Conservation (phyloP, 306 rosid genomes). For the Dicorynia guianensis region DNA sequence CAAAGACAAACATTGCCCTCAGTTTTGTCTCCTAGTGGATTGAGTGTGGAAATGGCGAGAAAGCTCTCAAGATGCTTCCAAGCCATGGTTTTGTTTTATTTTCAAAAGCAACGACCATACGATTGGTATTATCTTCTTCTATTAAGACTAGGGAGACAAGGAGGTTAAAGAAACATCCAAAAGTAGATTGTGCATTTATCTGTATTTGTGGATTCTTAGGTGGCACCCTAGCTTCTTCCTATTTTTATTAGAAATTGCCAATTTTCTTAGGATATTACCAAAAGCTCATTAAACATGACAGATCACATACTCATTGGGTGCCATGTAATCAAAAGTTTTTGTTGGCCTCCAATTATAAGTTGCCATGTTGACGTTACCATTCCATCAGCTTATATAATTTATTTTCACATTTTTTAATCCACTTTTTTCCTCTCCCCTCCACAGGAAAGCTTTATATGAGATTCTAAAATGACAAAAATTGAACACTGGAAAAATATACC, state of each 20-base stretch:
- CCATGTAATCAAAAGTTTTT: background rate
- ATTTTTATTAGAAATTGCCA: constrained; percentile 34
- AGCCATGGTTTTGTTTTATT: constrained; percentile 56
- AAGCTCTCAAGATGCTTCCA: constrained; percentile 48
- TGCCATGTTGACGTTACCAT: background rate
- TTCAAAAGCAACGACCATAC: constrained; percentile 56
- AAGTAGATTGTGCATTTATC: constrained; percentile 58
- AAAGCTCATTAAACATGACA: constrained; percentile 25
- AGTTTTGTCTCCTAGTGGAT: constrained; percentile 63
- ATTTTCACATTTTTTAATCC: too few species aligned
- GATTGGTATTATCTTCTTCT: constrained; percentile 61
- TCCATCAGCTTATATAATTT: too few species aligned
- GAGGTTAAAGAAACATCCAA: constrained; percentile 55
- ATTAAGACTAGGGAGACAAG: constrained; percentile 63
- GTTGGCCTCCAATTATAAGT: background rate
- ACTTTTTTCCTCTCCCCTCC: too few species aligned
- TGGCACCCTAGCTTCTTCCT: constrained; percentile 42
- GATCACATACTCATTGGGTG: constrained; percentile 12
- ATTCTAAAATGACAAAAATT: too few species aligned
- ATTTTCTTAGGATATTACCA: constrained; percentile 31
- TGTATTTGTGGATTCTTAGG: constrained; percentile 54
- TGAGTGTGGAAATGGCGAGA: constrained; percentile 52
- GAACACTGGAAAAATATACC: too few species aligned
- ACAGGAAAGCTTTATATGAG: too few species aligned
- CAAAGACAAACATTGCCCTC: constrained; percentile 69